phyloP scores from a whole-genome alignment of 2,329 filamentous ascomycete genomes.

The Cladosporium sp. region DNA sequence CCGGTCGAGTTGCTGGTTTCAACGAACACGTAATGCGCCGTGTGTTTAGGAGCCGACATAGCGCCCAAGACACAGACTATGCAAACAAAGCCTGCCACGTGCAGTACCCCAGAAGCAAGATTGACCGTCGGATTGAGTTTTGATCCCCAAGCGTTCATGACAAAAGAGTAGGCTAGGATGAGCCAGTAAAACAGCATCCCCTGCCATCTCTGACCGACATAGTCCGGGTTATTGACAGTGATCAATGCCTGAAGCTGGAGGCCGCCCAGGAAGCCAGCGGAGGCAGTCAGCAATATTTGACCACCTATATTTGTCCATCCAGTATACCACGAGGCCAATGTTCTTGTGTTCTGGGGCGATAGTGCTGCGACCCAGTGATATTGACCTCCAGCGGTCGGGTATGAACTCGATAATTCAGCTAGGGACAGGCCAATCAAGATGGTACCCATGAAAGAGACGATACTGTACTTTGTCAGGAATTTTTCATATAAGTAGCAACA shows the following conservation, averaged over 20 bases:
- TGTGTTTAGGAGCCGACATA: slow-evolving; percentile 31
- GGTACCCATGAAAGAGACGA: slow-evolving; percentile 40
- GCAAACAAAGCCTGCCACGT: slow-evolving; percentile 49
- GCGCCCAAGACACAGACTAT: slow-evolving; percentile 42
- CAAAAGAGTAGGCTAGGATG: slow-evolving; percentile 31
- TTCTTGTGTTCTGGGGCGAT: slow-evolving; percentile 30
- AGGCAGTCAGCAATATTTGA: slow-evolving; percentile 18
- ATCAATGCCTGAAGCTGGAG: slow-evolving; percentile 24
- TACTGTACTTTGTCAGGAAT: too few species aligned
- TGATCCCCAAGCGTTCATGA: slow-evolving; percentile 42
- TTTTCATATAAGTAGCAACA: too few species aligned
- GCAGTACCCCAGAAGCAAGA: slow-evolving; percentile 44
- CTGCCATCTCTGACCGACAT: slow-evolving; percentile 37
- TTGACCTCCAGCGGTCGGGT: slow-evolving; percentile 34
- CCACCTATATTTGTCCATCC: slow-evolving; percentile 22
- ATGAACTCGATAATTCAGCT: slow-evolving; percentile 38
- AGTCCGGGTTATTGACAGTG: slow-evolving; percentile 25
- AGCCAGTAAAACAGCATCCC: slow-evolving; percentile 46
- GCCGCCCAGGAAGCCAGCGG: slow-evolving; percentile 16
- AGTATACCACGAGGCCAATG: slow-evolving; percentile 36
- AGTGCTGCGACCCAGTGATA: slow-evolving; percentile 45
- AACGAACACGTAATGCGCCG: slow-evolving; percentile 40
- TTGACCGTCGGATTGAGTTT: slow-evolving; percentile 44
- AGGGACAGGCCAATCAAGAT: slow-evolving; percentile 38
- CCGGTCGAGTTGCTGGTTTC: slow-evolving; percentile 37